phyloP scores from a whole-genome alignment of 2,329 filamentous ascomycete species.

The Thermochaetoides dissita region DNA sequence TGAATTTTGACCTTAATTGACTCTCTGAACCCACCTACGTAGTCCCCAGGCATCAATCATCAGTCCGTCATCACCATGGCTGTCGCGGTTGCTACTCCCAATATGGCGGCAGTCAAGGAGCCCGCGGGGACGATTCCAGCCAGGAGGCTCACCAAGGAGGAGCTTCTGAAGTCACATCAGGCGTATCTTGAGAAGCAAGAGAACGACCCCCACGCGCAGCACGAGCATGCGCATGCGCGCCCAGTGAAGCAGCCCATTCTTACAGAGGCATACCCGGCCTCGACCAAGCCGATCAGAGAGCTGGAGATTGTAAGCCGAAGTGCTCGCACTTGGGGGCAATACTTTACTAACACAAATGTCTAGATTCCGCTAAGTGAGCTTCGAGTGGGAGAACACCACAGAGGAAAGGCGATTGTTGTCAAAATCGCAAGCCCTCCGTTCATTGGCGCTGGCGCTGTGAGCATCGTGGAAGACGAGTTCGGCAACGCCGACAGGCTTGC shows the following conservation, averaged over 20 bases:
- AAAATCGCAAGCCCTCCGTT: conserved; percentile 20
- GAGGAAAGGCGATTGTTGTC: conserved; percentile 20
- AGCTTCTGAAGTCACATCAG: conserved; percentile 15
- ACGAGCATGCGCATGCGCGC: conserved; percentile 4
- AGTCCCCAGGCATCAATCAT: no score
- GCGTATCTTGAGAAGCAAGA: conserved; percentile 15
- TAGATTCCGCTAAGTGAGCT: conserved; percentile 20
- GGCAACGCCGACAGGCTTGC: conserved; percentile 24
- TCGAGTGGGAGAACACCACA: conserved; percentile 21
- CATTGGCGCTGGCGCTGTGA: conserved; percentile 21
- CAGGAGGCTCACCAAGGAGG: conserved; percentile 14
- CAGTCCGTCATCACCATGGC: background rate
- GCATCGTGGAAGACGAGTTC: conserved; percentile 23
- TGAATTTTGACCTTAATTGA: no score
- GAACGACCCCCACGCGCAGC: conserved; percentile 11
- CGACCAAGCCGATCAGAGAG: conserved; percentile 17
- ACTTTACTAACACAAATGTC: background rate
- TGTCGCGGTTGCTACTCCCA: conserved; percentile 1
- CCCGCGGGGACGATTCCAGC: conserved; percentile 5
- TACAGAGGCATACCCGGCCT: conserved; percentile 17
- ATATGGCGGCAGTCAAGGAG: conserved; percentile 3
- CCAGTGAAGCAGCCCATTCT: conserved; percentile 19
- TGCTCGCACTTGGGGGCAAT: background rate
- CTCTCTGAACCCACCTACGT: no score
- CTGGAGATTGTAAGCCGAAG: conserved; percentile 14